These are phyloP conservation scores for Trichocomaceae sp. DNA, from an alignment of 2,329 filamentous ascomycete genomes.

Conservation along the genomic window DNA sequence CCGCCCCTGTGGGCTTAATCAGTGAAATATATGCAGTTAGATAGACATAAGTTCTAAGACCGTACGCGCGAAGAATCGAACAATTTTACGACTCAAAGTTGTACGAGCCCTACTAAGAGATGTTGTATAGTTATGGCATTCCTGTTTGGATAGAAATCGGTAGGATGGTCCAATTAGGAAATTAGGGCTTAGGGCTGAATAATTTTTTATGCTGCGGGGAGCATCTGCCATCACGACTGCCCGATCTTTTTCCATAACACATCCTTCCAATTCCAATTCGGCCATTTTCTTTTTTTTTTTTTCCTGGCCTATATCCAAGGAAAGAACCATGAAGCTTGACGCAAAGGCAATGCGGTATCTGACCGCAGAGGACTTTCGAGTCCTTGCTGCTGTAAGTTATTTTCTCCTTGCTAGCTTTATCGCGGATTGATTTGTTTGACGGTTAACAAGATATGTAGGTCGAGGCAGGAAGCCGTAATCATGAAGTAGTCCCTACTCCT, in stretches of 20 bases:
- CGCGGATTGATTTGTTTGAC: conserved; percentile 23
- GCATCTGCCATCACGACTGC: conserved; percentile 6
- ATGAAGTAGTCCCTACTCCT: conserved; percentile 89
- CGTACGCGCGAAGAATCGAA: not conserved
- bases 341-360: conserved; percentile 90
- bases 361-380: conserved; percentile 86
- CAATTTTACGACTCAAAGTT: not conserved
- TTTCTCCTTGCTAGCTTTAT: conserved; percentile 20
- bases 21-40: conserved; percentile 10
- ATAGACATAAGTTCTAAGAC: conserved; percentile 6
- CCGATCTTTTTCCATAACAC: conserved; percentile 6
- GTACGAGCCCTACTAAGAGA: too few relatives aligned
- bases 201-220: conserved; percentile 19
- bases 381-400: conserved; percentile 77
- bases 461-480: conserved; percentile 89
- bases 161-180: conserved; percentile 17
- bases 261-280: not conserved
- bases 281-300: not conserved
- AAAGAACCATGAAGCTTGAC: conserved; percentile 76
- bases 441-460: conserved; percentile 53
- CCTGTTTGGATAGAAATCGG: not conserved
- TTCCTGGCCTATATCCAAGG: not conserved
- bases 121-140: too few relatives aligned
- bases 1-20: not conserved
- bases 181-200: conserved; percentile 36